These are phyloP conservation scores for Saksenaea oblongispora DNA, from an alignment of 371 early-diverging fungal species.

Conservation along the genomic window DNA sequence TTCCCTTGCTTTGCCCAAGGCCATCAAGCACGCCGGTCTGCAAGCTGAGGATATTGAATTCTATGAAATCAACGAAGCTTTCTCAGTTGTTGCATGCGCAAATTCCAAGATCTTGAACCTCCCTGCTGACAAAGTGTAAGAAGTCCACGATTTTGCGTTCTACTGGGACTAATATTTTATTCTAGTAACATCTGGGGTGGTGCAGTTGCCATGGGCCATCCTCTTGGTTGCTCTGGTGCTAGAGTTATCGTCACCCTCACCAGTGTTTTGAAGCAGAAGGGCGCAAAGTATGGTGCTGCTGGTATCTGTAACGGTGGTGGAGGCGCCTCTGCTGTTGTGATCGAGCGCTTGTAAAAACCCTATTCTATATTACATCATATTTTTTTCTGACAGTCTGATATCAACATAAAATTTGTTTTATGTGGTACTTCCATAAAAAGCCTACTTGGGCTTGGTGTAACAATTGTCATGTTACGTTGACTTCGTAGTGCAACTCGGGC, in stretches of 20 bases:
- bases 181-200: constrained; percentile 89
- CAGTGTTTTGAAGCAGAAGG: constrained; percentile 68
- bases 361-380: background rate
- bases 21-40: constrained; percentile 78
- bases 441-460: background rate
- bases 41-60: constrained; percentile 73
- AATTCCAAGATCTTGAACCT: constrained; percentile 84
- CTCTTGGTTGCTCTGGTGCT: constrained; percentile 96
- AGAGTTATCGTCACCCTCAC: constrained; percentile 88
- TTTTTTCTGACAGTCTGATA: background rate
- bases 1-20: constrained; percentile 89
- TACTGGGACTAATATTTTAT: background rate
- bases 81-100: constrained; percentile 92
- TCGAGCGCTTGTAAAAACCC: constrained; percentile 66
- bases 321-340: constrained; percentile 89
- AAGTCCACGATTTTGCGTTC: background rate
- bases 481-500: too few relatives aligned
- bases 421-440: background rate
- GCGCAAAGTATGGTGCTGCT: constrained; percentile 86
- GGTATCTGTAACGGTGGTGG: constrained; percentile 97
- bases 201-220: constrained; percentile 97
- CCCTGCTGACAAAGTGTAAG: constrained; percentile 66
- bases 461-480: background rate
- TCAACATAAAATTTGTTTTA: background rate
- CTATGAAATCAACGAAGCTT: constrained; percentile 98